These are phyloP conservation scores for Russula emetica DNA, from an alignment of 768 basidiomycete genomes.

Conservation along the genomic window DNA sequence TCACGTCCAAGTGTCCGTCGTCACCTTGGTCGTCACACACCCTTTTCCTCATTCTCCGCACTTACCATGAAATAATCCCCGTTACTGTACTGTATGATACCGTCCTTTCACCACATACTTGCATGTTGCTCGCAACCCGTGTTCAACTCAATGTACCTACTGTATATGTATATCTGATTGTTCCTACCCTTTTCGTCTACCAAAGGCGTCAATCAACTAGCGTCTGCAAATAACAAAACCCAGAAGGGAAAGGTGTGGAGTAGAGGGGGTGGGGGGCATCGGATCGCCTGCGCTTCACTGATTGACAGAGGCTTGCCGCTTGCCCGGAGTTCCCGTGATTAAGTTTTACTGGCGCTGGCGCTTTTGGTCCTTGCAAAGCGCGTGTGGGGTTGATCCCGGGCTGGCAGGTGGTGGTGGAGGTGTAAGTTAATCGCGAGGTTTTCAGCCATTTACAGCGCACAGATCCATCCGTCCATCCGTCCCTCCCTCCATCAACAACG, in stretches of 20 bases:
- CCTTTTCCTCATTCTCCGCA: neutral
- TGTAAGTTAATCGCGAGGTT: neutral
- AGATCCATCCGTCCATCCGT: neutral
- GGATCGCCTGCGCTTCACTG: neutral
- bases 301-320: neutral
- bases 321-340: neutral
- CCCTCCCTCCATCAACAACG: neutral
- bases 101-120: neutral
- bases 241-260: neutral
- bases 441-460: neutral
- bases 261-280: neutral
- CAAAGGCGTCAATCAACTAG: neutral
- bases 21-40: neutral
- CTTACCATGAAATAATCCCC: neutral
- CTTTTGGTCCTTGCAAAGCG: neutral
- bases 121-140: neutral
- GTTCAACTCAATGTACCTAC: neutral
- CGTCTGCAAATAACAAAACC: neutral
- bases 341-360: neutral
- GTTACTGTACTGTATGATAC: neutral
- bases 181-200: neutral
- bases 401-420: neutral
- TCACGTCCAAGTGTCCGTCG: neutral
- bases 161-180: neutral
- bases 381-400: neutral